Evolutionary conservation across 2,329 filamentous ascomycete genomes (phyloP), one percentile per base, ranked within the genome.

Genomic region (Aquanectria penicillioides): DNA sequence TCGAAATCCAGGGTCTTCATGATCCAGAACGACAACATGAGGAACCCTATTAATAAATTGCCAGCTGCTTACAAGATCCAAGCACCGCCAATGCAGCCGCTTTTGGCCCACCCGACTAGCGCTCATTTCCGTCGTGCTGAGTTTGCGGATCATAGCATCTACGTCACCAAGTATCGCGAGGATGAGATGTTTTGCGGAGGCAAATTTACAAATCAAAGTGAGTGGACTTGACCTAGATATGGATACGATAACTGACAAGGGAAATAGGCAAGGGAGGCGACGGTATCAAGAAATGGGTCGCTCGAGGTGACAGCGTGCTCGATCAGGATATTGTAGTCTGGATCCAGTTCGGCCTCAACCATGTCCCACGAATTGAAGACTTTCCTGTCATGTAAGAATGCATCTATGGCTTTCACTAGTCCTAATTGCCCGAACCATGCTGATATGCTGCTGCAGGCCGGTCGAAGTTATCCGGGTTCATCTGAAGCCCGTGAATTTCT

Each of bases 111-210:
- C n/a, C 57, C 44, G 4, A 29, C 6, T 20, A 51, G 44, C 25
- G 13, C 34, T 11, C 36, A 59, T 18, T 47, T 41, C 17, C n/a
- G 18, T 3, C 43, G 57, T 12, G 50, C 57, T 29, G 57, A 59
- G 38, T 59, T 59, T 46, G 57, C 57, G 5, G 57, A 59, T 17
- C 57, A 59, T 31, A 38, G 11, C 20, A 38, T 59, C 9, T 59
- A 59, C 17, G 57, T 59, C 9, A 59, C 57, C 22, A 59, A 46
- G 54, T 81, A 88, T 72, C 76, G 77, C 31, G 85, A 88, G 65
- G 80, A 83, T 53, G 84, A 88, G 72, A 75, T 88, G 3, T 88
- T 81, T 71, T 82, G 86, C 0, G 86, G 85, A 3, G 86, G 86
- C 4, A 78, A 81, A 51, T 87, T 57, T 41, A 78, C 73, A 75